Conservation (phyloP, 106 monocot genomes). For the Dendrobium chrysotoxum region DNA sequence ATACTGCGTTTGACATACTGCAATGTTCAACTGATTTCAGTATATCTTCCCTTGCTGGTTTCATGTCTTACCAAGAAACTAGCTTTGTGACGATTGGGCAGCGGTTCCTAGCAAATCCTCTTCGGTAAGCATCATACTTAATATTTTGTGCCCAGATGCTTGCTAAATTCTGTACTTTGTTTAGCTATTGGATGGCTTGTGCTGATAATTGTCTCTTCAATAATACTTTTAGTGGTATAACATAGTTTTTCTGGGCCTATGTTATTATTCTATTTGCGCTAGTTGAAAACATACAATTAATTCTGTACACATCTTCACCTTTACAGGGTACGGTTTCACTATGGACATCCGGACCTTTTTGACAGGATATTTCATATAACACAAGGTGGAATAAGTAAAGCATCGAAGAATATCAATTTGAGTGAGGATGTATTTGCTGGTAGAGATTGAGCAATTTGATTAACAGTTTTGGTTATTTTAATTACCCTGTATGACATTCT, state of each 20-base stretch:
- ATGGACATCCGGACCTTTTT: conserved; percentile 89
- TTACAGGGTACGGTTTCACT: conserved; percentile 79
- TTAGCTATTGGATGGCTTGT: not conserved
- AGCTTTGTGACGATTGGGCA: conserved; percentile 86
- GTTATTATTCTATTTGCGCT: not conserved
- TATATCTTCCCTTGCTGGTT: conserved; percentile 77
- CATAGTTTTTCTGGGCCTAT: too few species aligned
- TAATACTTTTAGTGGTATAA: too few species aligned
- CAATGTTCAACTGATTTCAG: conserved; percentile 21
- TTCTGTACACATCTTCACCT: not conserved
- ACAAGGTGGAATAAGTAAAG: conserved; percentile 86
- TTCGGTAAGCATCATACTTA: conserved; percentile 26
- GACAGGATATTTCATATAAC: conserved; percentile 83
- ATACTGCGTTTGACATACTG: not conserved
- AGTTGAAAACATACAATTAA: not conserved
- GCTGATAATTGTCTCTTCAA: too few species aligned
- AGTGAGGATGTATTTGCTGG: conserved; percentile 89
- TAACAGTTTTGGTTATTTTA: not conserved
- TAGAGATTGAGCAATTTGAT: conserved; percentile 12
- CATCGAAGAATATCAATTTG: conserved; percentile 79
- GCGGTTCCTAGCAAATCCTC: conserved; percentile 66
- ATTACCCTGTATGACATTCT: not conserved
- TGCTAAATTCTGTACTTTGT: not conserved
- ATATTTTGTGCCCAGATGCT: not conserved
- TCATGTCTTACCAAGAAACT: conserved; percentile 84